phyloP scores from a whole-genome alignment of 257 asterid species.

The Anisodus tanguticus region DNA sequence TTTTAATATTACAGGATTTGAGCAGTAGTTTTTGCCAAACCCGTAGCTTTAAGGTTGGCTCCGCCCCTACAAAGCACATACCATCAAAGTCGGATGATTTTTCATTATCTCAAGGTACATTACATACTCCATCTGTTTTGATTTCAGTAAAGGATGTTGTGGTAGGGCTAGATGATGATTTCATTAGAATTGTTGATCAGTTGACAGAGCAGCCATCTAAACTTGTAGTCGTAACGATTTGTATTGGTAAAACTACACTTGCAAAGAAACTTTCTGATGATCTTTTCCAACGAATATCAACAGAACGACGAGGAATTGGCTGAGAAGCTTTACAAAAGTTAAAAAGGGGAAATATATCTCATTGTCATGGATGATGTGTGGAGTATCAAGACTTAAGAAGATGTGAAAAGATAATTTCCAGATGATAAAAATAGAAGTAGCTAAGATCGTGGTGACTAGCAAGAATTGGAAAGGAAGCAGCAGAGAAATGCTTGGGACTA shows the following conservation, averaged over 20 bases:
- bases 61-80: neutral
- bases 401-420: slow-evolving; percentile 39
- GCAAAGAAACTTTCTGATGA: slow-evolving; percentile 40
- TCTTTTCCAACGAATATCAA: slow-evolving; percentile 29
- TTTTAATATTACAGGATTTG: too few relatives aligned
- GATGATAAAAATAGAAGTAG: slow-evolving; percentile 40
- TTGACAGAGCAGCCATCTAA: slow-evolving; percentile 33
- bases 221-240: slow-evolving; percentile 34
- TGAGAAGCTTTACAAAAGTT: slow-evolving; percentile 32
- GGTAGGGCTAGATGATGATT: slow-evolving; percentile 40
- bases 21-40: too few relatives aligned
- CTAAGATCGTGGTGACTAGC: slow-evolving; percentile 38
- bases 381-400: slow-evolving; percentile 33
- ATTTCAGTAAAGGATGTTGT: slow-evolving; percentile 30
- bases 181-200: slow-evolving; percentile 35
- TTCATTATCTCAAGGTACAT: neutral
- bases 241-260: slow-evolving; percentile 44
- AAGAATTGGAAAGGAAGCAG: slow-evolving; percentile 36
- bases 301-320: slow-evolving; percentile 36
- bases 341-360: slow-evolving; percentile 40
- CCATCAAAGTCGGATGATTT: neutral
- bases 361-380: slow-evolving; percentile 45
- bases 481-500: slow-evolving; percentile 39
- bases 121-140: neutral
- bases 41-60: too few relatives aligned